A percentile compares a stretch with the other conserved stretches of the same genome.
Conservation (phyloP, 768 basidiomycete species). For the Agrocybe chaxingu region DNA sequence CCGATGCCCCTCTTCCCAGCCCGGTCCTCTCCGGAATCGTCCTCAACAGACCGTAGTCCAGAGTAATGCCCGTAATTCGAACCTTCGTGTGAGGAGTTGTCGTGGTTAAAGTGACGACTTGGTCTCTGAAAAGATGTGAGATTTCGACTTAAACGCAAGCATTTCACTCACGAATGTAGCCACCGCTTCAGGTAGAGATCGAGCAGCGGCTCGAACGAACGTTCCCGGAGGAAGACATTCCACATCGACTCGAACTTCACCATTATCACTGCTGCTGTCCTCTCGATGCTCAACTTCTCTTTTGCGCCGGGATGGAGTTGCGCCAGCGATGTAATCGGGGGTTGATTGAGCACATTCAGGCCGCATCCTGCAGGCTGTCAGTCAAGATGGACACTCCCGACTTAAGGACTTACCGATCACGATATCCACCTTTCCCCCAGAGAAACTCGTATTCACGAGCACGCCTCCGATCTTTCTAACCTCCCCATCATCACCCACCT, state of each 20-base stretch:
- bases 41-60: slow-evolving; percentile 82
- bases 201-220: slow-evolving; percentile 81
- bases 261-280: slow-evolving; percentile 71
- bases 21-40: slow-evolving; percentile 61
- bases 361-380: slow-evolving; percentile 66
- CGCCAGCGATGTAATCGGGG: slow-evolving; percentile 78
- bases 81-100: slow-evolving; percentile 65
- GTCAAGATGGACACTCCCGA: not conserved
- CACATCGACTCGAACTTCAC: slow-evolving; percentile 78
- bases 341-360: slow-evolving; percentile 78
- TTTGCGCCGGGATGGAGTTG: slow-evolving; percentile 46
- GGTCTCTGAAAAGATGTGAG: slow-evolving; percentile 49
- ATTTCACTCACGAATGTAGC: slow-evolving; percentile 81
- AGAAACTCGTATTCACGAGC: slow-evolving; percentile 83
- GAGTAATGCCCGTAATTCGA: slow-evolving; percentile 82
- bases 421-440: slow-evolving; percentile 67
- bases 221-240: slow-evolving; percentile 59
- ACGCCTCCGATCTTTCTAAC: slow-evolving; percentile 88
- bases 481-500: slow-evolving; percentile 41
- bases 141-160: not conserved
- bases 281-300: slow-evolving; percentile 60
- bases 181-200: slow-evolving; percentile 76
- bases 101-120: slow-evolving; percentile 80
- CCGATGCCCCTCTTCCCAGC: slow-evolving; percentile 15
- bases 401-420: slow-evolving; percentile 63